A percentile compares a stretch with the other conserved stretches of the same genome.
Evolutionary conservation across 2,329 filamentous ascomycete species (phyloP).

Genomic region (Penicillium sclerotiorum): DNA sequence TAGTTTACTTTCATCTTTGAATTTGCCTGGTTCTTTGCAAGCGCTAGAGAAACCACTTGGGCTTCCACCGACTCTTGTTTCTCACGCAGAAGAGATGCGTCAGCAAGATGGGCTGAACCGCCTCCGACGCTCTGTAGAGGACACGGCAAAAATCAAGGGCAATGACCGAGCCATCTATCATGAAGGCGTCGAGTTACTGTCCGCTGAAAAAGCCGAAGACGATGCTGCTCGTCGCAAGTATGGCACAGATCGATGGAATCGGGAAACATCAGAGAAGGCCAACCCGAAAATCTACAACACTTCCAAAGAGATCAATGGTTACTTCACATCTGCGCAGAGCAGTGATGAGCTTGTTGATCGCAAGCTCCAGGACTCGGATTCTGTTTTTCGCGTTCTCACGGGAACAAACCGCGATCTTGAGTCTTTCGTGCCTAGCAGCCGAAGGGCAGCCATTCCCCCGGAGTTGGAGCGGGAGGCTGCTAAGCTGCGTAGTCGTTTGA

Average conservation of each 20-base stretch:
- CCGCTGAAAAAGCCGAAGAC: slow-evolving; percentile 82
- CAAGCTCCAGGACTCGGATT: slow-evolving; percentile 76
- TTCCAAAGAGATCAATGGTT: slow-evolving; percentile 78
- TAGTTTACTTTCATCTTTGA: slow-evolving; percentile 72
- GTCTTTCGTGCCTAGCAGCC: slow-evolving; percentile 85
- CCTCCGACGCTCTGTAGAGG: slow-evolving; percentile 77
- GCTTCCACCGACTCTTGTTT: slow-evolving; percentile 78
- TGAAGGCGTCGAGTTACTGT: slow-evolving; percentile 77
- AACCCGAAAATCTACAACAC: slow-evolving; percentile 73
- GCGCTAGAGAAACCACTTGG: slow-evolving; percentile 93
- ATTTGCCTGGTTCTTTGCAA: slow-evolving; percentile 88
- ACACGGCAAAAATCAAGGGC: slow-evolving; percentile 85
- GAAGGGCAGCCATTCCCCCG: slow-evolving; percentile 76
- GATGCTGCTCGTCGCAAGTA: slow-evolving; percentile 73
- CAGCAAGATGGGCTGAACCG: slow-evolving; percentile 84
- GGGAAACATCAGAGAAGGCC: slow-evolving; percentile 70
- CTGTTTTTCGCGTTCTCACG: slow-evolving; percentile 72
- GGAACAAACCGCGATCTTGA: slow-evolving; percentile 80
- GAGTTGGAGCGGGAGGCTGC: slow-evolving; percentile 78
- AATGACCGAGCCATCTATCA: slow-evolving; percentile 77
- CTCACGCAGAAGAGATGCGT: slow-evolving; percentile 90
- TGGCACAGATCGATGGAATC: slow-evolving; percentile 83
- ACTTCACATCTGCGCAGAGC: slow-evolving; percentile 72
- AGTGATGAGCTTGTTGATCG: slow-evolving; percentile 72
- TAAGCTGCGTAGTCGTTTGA: slow-evolving; percentile 75